Evolutionary conservation across 2,329 filamentous ascomycete genomes (phyloP).

Genomic region (Dothistroma septosporum): DNA sequence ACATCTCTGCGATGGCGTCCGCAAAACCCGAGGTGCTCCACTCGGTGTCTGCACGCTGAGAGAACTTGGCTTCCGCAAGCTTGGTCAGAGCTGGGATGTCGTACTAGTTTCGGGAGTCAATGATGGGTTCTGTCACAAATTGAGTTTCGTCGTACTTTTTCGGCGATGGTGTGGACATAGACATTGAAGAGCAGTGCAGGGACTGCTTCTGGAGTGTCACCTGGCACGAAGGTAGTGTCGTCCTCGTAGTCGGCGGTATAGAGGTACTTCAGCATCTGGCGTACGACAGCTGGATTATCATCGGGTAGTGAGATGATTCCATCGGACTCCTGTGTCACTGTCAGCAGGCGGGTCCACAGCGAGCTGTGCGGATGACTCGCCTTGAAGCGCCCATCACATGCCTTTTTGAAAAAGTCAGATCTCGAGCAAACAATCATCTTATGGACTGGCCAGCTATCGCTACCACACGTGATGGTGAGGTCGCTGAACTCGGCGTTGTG

Average conservation of each 20-base stretch:
- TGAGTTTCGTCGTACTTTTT: slow-evolving; percentile 1
- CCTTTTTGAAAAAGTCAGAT: slow-evolving; percentile 23
- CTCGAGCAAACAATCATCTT: slow-evolving; percentile 24
- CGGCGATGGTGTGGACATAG: slow-evolving; percentile 4
- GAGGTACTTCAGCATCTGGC: slow-evolving; percentile 9
- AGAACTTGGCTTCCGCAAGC: not conserved
- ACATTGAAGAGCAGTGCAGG: slow-evolving; percentile 1
- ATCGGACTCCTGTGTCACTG: not conserved
- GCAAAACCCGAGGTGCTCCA: slow-evolving; percentile 3
- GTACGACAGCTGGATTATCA: slow-evolving; percentile 7
- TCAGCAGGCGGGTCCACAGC: not conserved
- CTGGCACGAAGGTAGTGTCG: not conserved
- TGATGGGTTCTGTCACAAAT: not conserved
- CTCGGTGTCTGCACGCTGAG: not conserved
- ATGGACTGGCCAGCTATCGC: slow-evolving; percentile 20
- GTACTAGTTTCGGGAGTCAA: not conserved
- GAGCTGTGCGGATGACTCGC: not conserved
- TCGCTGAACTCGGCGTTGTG: slow-evolving; percentile 18
- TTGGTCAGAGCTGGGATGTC: slow-evolving; percentile 1
- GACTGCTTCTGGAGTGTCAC: not conserved
- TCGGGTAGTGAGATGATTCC: slow-evolving; percentile 6
- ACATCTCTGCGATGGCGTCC: slow-evolving; percentile 6
- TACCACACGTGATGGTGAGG: slow-evolving; percentile 22
- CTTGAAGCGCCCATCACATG: slow-evolving; percentile 20
- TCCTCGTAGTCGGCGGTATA: slow-evolving; percentile 7